Base-by-base conservation (phyloP, 495 filamentous ascomycete genomes). In the Penicillium waksmanii region DNA sequence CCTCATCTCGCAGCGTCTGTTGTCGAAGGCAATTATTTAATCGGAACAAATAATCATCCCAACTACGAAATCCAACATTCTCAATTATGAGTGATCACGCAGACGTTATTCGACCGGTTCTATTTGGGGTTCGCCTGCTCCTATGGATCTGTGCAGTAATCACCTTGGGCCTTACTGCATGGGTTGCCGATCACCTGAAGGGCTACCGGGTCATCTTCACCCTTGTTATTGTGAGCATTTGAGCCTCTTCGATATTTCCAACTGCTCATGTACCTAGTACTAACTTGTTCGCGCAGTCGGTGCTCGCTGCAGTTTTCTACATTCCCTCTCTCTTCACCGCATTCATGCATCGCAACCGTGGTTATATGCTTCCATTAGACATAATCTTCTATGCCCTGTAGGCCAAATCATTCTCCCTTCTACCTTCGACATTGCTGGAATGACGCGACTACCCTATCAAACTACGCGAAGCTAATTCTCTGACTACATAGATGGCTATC, bases 341-440 rank as follows among this genome's bases (percentile, higher is more conserved):
- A 7, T 52, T 42, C 27, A 61, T 61, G 54, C 46, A 51, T 25
- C 36, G 46, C 13, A 65, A 65, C 35, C 52, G 54, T 19, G 62
- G 62, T 17, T 65, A 65, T 38, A 61, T 61, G 58, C 42, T 65
- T 47, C 62, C 62, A 33, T 31, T 65, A 15, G 62, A 65, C 18
- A 61, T 65, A 48, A 38, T 65, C 53, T 65, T 65, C 34, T 61
- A 59, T 25, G 51, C 38, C 4, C 43, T 65, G 62, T 65, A 57
- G 9, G 48, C 54, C 42, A 52, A 15, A 25, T 17, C 18, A 34
- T 34, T 35, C 25, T 23, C 19, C 5, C 19, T 44, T 15, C 0
- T 13, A 40, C 12, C 15, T 40, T n/a, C 11, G 0, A 12, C n/a
- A 13, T 40, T 40, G 36, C 36, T 40, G 36, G 36, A n/a, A 40